Percentiles rank a stretch among this genome's conserved stretches.
Conservation (phyloP, 345 rosid genomes). For the Lepidium sativum region DNA sequence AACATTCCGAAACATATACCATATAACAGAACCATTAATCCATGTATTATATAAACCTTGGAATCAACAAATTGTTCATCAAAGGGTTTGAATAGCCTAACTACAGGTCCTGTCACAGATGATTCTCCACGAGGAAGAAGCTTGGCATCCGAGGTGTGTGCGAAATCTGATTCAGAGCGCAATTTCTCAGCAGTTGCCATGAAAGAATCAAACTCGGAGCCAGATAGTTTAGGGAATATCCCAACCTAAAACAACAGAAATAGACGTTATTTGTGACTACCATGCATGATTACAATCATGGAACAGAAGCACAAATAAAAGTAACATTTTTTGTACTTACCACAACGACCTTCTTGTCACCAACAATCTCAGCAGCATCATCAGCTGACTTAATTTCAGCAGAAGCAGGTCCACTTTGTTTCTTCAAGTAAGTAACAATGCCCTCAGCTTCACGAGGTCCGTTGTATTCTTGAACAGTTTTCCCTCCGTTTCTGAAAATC, state of each 20-base stretch:
- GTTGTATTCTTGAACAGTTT: conserved; percentile 62
- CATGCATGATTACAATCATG: neutral
- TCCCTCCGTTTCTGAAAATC: conserved; percentile 85
- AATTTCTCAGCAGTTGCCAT: conserved; percentile 62
- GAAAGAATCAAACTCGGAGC: conserved; percentile 72
- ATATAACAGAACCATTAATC: neutral
- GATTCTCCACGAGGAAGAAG: conserved; percentile 86
- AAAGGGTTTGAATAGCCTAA: conserved; percentile 91
- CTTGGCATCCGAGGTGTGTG: conserved; percentile 71
- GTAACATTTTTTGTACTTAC: conserved; percentile 36
- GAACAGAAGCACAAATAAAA: neutral
- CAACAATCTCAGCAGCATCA: conserved; percentile 47
- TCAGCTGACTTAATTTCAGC: conserved; percentile 64
- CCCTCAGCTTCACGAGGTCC: conserved; percentile 98
- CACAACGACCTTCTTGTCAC: conserved; percentile 58
- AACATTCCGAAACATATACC: neutral
- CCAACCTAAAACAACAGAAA: conserved; percentile 55
- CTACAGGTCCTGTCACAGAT: conserved; percentile 64
- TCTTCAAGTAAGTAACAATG: conserved; percentile 70
- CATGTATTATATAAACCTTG: conserved; percentile 41
- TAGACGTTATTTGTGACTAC: neutral
- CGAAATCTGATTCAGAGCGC: conserved; percentile 84
- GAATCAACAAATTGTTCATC: conserved; percentile 76
- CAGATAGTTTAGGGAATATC: conserved; percentile 75
- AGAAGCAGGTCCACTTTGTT: conserved; percentile 92